These are phyloP conservation scores for Seiridium cupressi DNA, from an alignment of 2,329 filamentous ascomycete species.

Conservation along the genomic window DNA sequence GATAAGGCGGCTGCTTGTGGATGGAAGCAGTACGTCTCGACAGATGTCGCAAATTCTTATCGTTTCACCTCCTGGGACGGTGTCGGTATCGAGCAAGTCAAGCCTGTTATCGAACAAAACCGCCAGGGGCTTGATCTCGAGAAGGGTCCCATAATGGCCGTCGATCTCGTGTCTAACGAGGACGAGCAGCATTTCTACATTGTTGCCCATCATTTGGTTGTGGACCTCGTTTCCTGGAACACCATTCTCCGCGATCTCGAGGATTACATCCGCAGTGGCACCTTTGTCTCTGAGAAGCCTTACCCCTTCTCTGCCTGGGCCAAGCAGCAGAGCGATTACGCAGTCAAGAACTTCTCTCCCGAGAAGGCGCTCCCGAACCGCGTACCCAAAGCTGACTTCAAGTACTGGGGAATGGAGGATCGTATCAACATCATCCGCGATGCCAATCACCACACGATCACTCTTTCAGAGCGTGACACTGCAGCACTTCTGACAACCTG, in stretches of 20 bases:
- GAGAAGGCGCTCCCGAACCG: conserved; percentile 9
- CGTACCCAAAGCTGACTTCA: conserved; percentile 13
- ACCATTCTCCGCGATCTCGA: conserved; percentile 42
- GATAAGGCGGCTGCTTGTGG: not conserved
- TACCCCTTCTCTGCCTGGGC: conserved; percentile 36
- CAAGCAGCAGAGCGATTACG: not conserved
- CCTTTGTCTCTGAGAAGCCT: conserved; percentile 12
- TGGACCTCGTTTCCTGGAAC: conserved; percentile 46
- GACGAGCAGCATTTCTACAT: conserved; percentile 26
- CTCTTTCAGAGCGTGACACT: conserved; percentile 25
- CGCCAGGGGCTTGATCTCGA: conserved; percentile 15
- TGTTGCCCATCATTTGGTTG: conserved; percentile 33
- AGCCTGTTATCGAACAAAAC: not conserved
- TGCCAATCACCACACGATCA: not conserved
- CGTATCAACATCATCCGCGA: conserved; percentile 3
- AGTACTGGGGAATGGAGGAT: conserved; percentile 7
- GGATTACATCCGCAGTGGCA: conserved; percentile 26
- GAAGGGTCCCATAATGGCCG: conserved; percentile 22
- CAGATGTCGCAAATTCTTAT: not conserved
- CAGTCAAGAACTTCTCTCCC: conserved; percentile 8
- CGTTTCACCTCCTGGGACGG: not conserved
- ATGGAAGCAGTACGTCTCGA: not conserved
- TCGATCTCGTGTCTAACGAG: conserved; percentile 18
- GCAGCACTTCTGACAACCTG: conserved; percentile 17
- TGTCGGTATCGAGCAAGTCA: not conserved